phyloP scores from a whole-genome alignment of 1,284 basidiomycete species.

The Gymnopus androsaceus region DNA sequence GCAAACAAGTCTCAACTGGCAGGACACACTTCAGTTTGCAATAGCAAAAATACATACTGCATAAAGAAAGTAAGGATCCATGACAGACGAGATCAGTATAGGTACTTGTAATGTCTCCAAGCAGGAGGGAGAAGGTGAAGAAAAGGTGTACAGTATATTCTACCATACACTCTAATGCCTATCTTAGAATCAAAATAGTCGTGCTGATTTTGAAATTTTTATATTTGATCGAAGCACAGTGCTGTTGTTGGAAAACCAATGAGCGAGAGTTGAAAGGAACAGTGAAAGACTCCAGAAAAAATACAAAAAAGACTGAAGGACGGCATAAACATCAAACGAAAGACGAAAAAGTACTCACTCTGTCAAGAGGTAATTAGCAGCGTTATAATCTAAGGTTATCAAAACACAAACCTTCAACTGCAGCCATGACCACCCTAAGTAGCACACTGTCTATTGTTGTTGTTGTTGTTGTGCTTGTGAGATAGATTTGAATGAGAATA shows the following conservation, averaged over 20 bases:
- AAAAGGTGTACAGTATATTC: too few species aligned
- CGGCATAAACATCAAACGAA: constrained; percentile 20
- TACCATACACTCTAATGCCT: too few species aligned
- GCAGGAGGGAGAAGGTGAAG: too few species aligned
- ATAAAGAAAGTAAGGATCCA: too few species aligned
- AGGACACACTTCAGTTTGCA: too few species aligned
- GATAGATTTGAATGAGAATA: neutral
- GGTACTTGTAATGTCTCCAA: too few species aligned
- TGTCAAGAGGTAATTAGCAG: constrained; percentile 28
- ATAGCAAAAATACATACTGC: too few species aligned
- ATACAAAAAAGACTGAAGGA: constrained; percentile 3
- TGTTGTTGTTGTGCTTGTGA: constrained; percentile 83
- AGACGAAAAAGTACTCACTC: constrained; percentile 73
- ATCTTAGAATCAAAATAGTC: too few species aligned
- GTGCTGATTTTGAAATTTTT: constrained; percentile 52
- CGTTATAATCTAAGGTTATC: neutral
- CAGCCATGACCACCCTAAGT: constrained; percentile 91
- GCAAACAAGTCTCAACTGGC: too few species aligned
- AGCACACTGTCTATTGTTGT: constrained; percentile 92
- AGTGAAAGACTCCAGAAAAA: too few species aligned
- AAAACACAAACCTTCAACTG: constrained; percentile 77
- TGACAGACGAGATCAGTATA: too few species aligned
- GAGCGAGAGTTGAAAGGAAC: constrained; percentile 14
- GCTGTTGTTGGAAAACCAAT: constrained; percentile 39
- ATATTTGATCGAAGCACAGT: constrained; percentile 63